phyloP scores from a whole-genome alignment of 2,329 filamentous ascomycete genomes.

The Apiospora arundinis region DNA sequence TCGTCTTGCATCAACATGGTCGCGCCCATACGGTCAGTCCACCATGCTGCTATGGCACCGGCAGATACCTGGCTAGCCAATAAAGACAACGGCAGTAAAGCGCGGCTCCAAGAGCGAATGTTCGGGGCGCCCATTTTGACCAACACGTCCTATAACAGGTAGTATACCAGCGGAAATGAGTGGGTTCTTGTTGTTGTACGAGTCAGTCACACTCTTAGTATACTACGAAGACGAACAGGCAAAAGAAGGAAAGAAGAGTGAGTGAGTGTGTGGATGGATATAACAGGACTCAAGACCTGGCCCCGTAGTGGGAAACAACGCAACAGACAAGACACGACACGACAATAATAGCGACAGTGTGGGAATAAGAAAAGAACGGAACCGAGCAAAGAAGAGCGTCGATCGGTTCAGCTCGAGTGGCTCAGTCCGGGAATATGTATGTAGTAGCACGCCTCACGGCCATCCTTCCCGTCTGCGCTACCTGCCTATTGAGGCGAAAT shows the following conservation, averaged over 20 bases:
- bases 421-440: not conserved
- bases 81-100: constrained; percentile 28
- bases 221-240: not conserved
- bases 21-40: constrained; percentile 39
- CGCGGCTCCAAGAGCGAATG: not conserved
- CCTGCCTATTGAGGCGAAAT: not conserved
- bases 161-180: not conserved
- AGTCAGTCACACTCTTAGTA: not conserved
- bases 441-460: not conserved
- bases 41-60: constrained; percentile 45
- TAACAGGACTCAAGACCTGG: not conserved
- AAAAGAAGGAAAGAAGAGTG: not conserved
- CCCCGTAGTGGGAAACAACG: too few relatives aligned
- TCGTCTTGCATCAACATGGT: constrained; percentile 45
- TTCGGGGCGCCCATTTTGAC: constrained; percentile 5
- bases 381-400: constrained; percentile 11
- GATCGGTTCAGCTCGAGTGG: constrained; percentile 6
- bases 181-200: not conserved
- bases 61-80: constrained; percentile 32
- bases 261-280: not conserved
- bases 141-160: not conserved
- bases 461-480: constrained; percentile 10
- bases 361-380: constrained; percentile 4
- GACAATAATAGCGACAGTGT: constrained; percentile 14
- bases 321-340: not conserved